Conservation (phyloP, 2,329 filamentous ascomycete genomes). For the Aureobasidium sp. region DNA sequence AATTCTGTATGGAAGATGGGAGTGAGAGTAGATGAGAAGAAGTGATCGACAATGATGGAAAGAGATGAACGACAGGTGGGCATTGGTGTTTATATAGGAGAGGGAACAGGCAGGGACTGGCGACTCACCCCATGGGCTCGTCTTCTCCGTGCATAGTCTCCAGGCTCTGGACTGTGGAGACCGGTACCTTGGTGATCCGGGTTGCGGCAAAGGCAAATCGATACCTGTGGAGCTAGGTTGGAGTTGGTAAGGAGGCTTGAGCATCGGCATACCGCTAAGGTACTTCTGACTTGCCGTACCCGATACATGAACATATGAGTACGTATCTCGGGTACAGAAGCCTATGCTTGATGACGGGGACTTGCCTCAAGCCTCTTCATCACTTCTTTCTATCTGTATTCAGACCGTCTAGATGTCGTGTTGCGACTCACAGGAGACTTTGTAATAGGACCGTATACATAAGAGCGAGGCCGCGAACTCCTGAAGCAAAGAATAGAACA, state of each 20-base stretch:
- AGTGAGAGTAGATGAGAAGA: not conserved
- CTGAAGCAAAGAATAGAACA: not conserved
- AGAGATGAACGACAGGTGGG: not conserved
- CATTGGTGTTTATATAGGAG: conserved; percentile 3
- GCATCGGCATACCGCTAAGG: conserved; percentile 6
- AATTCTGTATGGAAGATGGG: not conserved
- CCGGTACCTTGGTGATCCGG: not conserved
- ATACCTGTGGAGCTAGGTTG: not conserved
- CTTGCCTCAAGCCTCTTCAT: not conserved
- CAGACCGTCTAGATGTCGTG: not conserved
- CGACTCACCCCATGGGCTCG: not conserved
- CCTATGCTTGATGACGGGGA: not conserved
- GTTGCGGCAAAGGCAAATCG: not conserved
- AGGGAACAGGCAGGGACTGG: not conserved
- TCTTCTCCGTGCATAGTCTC: conserved; percentile 1
- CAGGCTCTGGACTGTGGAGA: conserved; percentile 5
- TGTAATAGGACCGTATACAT: not conserved
- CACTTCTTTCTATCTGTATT: not conserved
- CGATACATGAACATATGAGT: not conserved
- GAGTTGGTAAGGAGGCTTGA: not conserved
- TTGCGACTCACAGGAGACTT: not conserved
- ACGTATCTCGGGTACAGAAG: not conserved
- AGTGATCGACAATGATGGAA: conserved; percentile 1
- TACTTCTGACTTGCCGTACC: not conserved
- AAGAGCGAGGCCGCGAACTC: not conserved